Evolutionary conservation across 805 yeast species (phyloP).

Genomic region (Jamesozyma gamospora): DNA sequence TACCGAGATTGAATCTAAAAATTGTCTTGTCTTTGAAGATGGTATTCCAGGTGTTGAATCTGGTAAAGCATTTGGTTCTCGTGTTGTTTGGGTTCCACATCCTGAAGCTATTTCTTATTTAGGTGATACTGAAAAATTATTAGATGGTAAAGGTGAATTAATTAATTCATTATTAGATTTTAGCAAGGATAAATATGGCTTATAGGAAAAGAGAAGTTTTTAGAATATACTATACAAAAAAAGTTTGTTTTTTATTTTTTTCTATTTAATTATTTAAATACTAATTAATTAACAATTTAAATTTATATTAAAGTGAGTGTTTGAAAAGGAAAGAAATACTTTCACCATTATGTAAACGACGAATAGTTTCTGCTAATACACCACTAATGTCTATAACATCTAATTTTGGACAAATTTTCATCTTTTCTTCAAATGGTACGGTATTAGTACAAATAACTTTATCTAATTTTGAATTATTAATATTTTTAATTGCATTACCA

Average conservation of each 20-base stretch:
- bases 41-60: slow-evolving; percentile 86
- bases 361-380: slow-evolving; percentile 69
- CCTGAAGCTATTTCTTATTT: slow-evolving; percentile 52
- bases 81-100: slow-evolving; percentile 94
- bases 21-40: slow-evolving; percentile 88
- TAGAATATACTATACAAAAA: no score
- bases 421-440: slow-evolving; percentile 62
- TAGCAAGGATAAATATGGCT: slow-evolving; percentile 38
- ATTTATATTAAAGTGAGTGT: slow-evolving; percentile 5
- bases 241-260: no score
- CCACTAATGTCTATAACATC: slow-evolving; percentile 61
- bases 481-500: slow-evolving; percentile 62
- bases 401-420: slow-evolving; percentile 44
- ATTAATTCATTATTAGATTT: slow-evolving; percentile 44
- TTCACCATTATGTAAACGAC: slow-evolving; percentile 82
- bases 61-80: slow-evolving; percentile 73
- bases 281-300: no score
- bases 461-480: slow-evolving; percentile 57
- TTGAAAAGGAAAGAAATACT: slow-evolving; percentile 68
- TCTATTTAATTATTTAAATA: no score
- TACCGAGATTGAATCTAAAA: slow-evolving; percentile 50
- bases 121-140: slow-evolving; percentile 39
- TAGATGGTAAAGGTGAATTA: slow-evolving; percentile 52
- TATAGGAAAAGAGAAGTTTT: slow-evolving; percentile 14
- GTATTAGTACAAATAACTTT: slow-evolving; percentile 73